Base-by-base conservation (phyloP, 306 rosid genomes). In the Malus fusca region DNA sequence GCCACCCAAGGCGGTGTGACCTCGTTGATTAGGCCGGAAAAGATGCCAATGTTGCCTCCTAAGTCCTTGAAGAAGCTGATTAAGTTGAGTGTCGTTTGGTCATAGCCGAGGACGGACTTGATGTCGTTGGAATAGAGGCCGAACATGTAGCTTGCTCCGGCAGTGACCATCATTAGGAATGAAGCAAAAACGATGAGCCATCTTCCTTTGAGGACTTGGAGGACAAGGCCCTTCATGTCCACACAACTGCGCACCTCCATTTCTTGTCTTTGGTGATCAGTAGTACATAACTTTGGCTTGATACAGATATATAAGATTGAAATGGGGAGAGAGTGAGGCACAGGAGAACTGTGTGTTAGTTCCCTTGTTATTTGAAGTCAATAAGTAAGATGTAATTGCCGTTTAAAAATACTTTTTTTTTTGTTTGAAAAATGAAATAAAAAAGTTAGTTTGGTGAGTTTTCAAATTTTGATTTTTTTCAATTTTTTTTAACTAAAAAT, bases 151-250 rank as follows among this genome's bases (percentile, higher is more conserved):
- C 82, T 82, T 19, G 85, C 84, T 3, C 88, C 82, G 25, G 84
- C 84, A 28, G 76, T 82, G 55, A 79, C 84, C 86, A 82, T 85
- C 63, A 85, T 71, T 13, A 85, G 84, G 15, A 85, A 65, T 11
- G 86, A 72, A 8, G 82, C 88, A 37, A 82, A 85, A 62, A 73
- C 73, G 80, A 79, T 73, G 66, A 85, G 84, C 86, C 86, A 82
- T 19, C 86, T 35, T 7, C 88, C 86, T 13, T 71, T 65, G 66
- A 82, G 64, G 30, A 79, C 6, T 52, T 71, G 75, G 9, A 77
- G 28, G 8, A 78, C 51, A 62, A 85, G 72, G 66, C 48, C 9
- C 63, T 69, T 77, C 80, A n/a, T 21, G 66, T 46, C 70, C 52
- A 4, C 51, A 35, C 66, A 60, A 60, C 33, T 25, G 66, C 21